phyloP scores from a whole-genome alignment of 2,329 filamentous ascomycete genomes.

The Colletotrichum sp. region DNA sequence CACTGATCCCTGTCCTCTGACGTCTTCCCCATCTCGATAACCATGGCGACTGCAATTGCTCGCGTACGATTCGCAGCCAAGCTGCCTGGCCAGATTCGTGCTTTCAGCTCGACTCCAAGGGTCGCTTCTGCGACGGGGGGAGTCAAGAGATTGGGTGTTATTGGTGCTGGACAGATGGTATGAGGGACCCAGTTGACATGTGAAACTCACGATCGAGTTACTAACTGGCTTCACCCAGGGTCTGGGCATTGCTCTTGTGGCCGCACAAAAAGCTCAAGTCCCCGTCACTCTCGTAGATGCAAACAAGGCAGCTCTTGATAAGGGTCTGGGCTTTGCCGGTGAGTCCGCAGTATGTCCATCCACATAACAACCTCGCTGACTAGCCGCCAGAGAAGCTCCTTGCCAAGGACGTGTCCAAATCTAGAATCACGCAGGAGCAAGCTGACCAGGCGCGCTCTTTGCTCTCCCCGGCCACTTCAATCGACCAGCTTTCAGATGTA shows the following conservation, averaged over 20 bases:
- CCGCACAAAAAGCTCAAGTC: slow-evolving; percentile 81
- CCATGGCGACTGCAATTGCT: slow-evolving; percentile 20
- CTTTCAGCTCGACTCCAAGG: slow-evolving; percentile 73
- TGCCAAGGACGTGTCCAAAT: slow-evolving; percentile 89
- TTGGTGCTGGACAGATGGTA: slow-evolving; percentile 97
- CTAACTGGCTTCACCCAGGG: slow-evolving; percentile 62
- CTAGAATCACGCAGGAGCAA: slow-evolving; percentile 81
- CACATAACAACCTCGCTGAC: not conserved
- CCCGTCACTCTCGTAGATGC: slow-evolving; percentile 87
- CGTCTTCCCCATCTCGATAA: not conserved
- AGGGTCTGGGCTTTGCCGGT: slow-evolving; percentile 90
- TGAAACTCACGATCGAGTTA: slow-evolving; percentile 28
- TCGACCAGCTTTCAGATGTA: slow-evolving; percentile 80
- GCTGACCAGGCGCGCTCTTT: slow-evolving; percentile 76
- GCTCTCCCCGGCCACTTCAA: slow-evolving; percentile 71
- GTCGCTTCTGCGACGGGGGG: slow-evolving; percentile 61
- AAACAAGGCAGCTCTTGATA: slow-evolving; percentile 84
- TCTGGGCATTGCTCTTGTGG: slow-evolving; percentile 93
- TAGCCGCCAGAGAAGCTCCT: slow-evolving; percentile 78
- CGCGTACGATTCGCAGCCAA: slow-evolving; percentile 6
- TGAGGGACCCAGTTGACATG: slow-evolving; percentile 40
- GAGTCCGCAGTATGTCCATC: slow-evolving; percentile 27
- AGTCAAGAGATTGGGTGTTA: slow-evolving; percentile 87
- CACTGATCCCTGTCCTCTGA: slow-evolving; percentile 9
- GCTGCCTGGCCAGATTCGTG: slow-evolving; percentile 49